Evolutionary conservation across 2,329 filamentous ascomycete species (phyloP).

Genomic region (Ophiocordyceps sinensis): DNA sequence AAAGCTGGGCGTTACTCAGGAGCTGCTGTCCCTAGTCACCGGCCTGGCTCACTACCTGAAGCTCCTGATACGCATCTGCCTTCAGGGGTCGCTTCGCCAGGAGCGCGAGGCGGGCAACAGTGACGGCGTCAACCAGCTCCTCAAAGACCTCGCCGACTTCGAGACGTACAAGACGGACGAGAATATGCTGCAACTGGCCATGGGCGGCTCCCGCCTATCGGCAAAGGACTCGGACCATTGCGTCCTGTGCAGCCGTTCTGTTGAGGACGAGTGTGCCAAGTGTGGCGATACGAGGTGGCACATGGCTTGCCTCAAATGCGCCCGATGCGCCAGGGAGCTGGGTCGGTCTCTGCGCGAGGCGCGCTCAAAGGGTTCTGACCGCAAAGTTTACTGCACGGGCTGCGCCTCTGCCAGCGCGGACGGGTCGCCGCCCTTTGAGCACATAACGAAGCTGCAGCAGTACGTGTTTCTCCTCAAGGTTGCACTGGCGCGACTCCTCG

Average conservation of each 20-base stretch:
- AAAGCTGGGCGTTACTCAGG: conserved; percentile 91
- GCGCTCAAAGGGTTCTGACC: conserved; percentile 52
- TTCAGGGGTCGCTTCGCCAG: conserved; percentile 82
- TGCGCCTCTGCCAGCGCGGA: conserved; percentile 45
- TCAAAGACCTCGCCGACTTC: conserved; percentile 73
- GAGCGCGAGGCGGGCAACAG: conserved; percentile 68
- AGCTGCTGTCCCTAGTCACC: conserved; percentile 92
- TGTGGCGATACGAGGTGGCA: conserved; percentile 71
- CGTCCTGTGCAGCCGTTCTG: conserved; percentile 63
- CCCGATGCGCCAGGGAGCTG: conserved; percentile 49
- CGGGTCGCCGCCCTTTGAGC: conserved; percentile 42
- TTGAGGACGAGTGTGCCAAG: conserved; percentile 85
- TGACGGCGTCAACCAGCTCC: conserved; percentile 66
- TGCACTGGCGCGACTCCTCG: conserved; percentile 74
- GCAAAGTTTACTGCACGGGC: conserved; percentile 54
- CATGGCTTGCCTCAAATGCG: conserved; percentile 65
- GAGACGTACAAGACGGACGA: conserved; percentile 63
- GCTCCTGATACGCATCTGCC: conserved; percentile 87
- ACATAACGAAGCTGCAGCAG: conserved; percentile 77
- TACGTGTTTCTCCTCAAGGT: conserved; percentile 89
- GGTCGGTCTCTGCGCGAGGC: conserved; percentile 55
- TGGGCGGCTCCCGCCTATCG: conserved; percentile 51
- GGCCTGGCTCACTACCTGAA: conserved; percentile 95
- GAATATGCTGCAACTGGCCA: conserved; percentile 48
- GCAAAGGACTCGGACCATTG: conserved; percentile 77